Evolutionary conservation across 1,139 yeast genomes (phyloP).

Genomic region (Spencermartinsiella ligniputridi): DNA sequence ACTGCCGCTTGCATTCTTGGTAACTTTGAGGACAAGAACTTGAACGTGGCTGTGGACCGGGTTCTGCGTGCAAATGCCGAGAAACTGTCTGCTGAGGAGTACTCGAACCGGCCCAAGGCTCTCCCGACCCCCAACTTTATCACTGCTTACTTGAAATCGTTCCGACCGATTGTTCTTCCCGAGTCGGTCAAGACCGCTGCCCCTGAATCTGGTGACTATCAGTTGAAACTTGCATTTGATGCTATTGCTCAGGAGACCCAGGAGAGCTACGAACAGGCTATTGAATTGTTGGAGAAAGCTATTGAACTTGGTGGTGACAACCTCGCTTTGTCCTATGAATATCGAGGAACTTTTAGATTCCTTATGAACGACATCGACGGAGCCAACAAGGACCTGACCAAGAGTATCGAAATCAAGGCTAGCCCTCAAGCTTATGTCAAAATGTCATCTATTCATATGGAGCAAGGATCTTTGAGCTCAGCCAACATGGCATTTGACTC

Average conservation of each 20-base stretch:
- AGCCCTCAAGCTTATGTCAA: conserved; percentile 80
- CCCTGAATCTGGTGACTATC: conserved; percentile 56
- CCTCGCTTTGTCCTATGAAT: conserved; percentile 71
- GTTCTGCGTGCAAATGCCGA: conserved; percentile 56
- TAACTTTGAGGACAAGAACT: conserved; percentile 63
- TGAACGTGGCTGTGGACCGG: conserved; percentile 82
- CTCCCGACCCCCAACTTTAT: conserved; percentile 86
- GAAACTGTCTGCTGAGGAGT: conserved; percentile 56
- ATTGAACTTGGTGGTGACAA: conserved; percentile 39
- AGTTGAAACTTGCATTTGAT: conserved; percentile 63
- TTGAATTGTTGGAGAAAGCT: conserved; percentile 63
- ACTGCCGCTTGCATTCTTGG: conserved; percentile 55
- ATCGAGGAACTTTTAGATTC: conserved; percentile 76
- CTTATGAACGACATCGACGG: conserved; percentile 66
- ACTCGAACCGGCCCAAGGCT: conserved; percentile 47
- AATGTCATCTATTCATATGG: conserved; percentile 82
- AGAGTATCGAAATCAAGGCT: conserved; percentile 64
- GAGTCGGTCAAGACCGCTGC: conserved; percentile 43
- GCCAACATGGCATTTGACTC: conserved; percentile 67
- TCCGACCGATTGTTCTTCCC: conserved; percentile 38
- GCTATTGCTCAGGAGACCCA: conserved; percentile 59
- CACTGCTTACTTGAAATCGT: conserved; percentile 82
- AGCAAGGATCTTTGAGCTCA: conserved; percentile 53
- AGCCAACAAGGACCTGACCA: conserved; percentile 57
- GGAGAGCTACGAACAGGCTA: conserved; percentile 74